Percentiles rank a stretch among this genome's conserved stretches.
Conservation (phyloP, 768 basidiomycete species). For the Trametes meyenii region DNA sequence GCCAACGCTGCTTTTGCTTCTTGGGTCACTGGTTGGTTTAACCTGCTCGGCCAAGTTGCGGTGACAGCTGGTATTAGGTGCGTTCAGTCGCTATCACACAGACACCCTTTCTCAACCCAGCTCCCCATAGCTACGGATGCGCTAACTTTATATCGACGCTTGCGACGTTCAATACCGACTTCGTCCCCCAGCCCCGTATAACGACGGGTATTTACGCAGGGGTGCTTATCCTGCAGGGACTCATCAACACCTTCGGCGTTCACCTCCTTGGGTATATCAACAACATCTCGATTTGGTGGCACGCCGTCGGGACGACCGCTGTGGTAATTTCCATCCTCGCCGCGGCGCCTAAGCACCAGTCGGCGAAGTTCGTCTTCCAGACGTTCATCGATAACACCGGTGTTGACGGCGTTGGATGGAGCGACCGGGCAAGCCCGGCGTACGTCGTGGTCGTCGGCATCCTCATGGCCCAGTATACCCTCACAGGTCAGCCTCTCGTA, state of each 20-base stretch:
- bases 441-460: constrained; percentile 76
- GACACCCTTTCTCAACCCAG: not conserved
- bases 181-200: constrained; percentile 57
- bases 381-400: constrained; percentile 75
- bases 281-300: constrained; percentile 75
- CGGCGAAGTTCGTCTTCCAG: constrained; percentile 67
- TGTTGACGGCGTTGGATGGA: constrained; percentile 56
- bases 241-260: constrained; percentile 79
- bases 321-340: constrained; percentile 71
- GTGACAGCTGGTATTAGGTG: constrained; percentile 75
- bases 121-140: constrained; percentile 54
- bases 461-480: constrained; percentile 75
- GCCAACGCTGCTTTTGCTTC: constrained; percentile 64
- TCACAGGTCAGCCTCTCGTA: constrained; percentile 52
- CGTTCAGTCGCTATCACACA: not conserved
- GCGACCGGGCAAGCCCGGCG: constrained; percentile 62
- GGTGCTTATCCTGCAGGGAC: constrained; percentile 65
- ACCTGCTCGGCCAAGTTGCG: constrained; percentile 74
- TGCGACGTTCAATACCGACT: constrained; percentile 59
- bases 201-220: constrained; percentile 73
- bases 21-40: constrained; percentile 80
- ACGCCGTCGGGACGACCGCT: constrained; percentile 68
- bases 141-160: constrained; percentile 70
- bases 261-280: constrained; percentile 66
- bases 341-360: constrained; percentile 71